Evolutionary conservation across 2,329 filamentous ascomycete genomes (phyloP), one percentile per base, ranked within the genome.

Genomic region (Cytospora schulzeri): DNA sequence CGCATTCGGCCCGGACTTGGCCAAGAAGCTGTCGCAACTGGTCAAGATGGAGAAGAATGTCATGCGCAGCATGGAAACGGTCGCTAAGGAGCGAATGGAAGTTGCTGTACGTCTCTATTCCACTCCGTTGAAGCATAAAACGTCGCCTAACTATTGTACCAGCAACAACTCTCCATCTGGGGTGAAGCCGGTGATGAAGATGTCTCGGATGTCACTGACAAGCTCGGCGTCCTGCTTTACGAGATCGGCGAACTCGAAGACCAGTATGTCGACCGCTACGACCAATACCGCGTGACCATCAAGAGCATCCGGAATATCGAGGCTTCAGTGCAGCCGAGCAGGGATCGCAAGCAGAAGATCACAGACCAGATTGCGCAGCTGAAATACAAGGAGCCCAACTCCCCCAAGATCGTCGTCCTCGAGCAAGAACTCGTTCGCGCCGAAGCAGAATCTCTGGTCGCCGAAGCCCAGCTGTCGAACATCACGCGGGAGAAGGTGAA

Each of bases 21-120:
- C 95, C 65, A 97, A 97, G 86, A 99, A 99, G 86, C 89, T 99
- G 68, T 92, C 93, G 50, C 92, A 96, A 81, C 87, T 99, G 60
- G 95, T 99, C 69, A 99, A 99, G 87, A 99, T 99, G 95, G 95
- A 99, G 83, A 99, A 99, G 88, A 98, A 99, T 76, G 92, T 97
- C 64, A 99, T 99, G 95, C 92, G 95, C 78, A 97, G 93, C 77
- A 89, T 98, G 85, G 95, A 99, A 77, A 85, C 92, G 57, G 95
- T 98, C 61, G 93, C 93, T 54, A 90, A 93, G 74, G 95, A 99
- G 84, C 89, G 95, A 72, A 98, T 98, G 93, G 95, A 98, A 74
- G 94, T 97, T 70, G 95, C 95, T 74, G 93, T 97, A 91, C 74
- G 5, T 24, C 12, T 9, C 15, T 19, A 17, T 6, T 17, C 31